Base-by-base conservation (phyloP, 2,329 filamentous ascomycete species). In the Ascochyta pisi region DNA sequence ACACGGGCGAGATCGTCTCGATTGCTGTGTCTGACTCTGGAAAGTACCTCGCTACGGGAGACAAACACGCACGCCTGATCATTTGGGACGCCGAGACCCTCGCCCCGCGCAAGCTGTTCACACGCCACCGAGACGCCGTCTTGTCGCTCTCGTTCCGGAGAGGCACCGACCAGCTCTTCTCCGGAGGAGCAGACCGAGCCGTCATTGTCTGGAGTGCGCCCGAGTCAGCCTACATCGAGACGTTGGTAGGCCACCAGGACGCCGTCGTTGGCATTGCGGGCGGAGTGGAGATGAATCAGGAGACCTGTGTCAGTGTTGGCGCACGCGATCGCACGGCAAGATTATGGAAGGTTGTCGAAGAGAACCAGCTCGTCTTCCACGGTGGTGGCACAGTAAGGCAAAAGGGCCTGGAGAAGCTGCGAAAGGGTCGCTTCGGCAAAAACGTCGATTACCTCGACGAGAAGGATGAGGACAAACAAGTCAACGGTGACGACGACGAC, bases 161-260 rank as follows among this genome's bases (percentile, higher is more conserved):
- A 60, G 91, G 90, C 45, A 93, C 84, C 33, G 96, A 97, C 70
- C 93, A 97, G 76, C 80, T 99, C 19, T 99, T 96, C 79, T 96
- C 92, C 3, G 89, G 90, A 54, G 95, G 91, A 50, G 90, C 89
- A 69, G 95, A 99, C 77, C 86, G 95, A 38, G 96, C 94, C 3
- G 89, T 99, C 72, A 98, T 98, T 77, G 89, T 96, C 29, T 99
- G 94, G 92, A 94, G 89, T 64, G 81, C 97, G 39, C 90, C 96
- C 66, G 92, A 96, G 73, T 83, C 96, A 59, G 92, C 94, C 41
- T 99, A 98, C 70, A 86, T 97, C 27, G 95, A 99, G 76, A 98
- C 94, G 0, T 82, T 99, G 0, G 98, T 97, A 71, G 95, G 95
- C 40, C 95, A 99, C 77, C 94, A 97, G 73, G 94, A 98, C 73